Evolutionary conservation across 2,329 filamentous ascomycete species (phyloP).

Genomic region (Bipolaris gigantea): DNA sequence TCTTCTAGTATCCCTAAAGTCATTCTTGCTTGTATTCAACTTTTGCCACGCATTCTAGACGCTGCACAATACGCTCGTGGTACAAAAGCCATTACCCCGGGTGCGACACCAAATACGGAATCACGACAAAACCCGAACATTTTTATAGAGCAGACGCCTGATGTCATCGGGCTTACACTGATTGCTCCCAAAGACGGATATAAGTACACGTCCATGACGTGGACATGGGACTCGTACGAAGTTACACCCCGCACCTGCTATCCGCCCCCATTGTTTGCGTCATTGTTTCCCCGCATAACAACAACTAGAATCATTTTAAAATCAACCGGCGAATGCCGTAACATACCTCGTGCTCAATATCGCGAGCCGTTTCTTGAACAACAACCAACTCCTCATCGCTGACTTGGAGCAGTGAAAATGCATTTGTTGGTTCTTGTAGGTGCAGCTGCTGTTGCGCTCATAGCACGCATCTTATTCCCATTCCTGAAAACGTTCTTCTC

Average conservation of each 20-base stretch:
- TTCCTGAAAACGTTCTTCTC: conserved; percentile 8
- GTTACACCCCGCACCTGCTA: no score
- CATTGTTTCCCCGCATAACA: conserved; percentile 2
- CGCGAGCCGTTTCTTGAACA: no score
- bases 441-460: conserved; percentile 4
- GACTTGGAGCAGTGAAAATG: background rate
- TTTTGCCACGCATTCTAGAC: no score
- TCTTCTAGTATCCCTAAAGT: background rate
- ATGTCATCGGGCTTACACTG: no score
- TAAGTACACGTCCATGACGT: background rate
- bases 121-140: no score
- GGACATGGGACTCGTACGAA: background rate
- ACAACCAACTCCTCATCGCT: background rate
- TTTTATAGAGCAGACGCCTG: no score
- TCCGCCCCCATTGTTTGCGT: background rate
- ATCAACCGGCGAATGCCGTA: no score
- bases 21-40: no score
- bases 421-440: conserved; percentile 2
- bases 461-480: conserved; percentile 9
- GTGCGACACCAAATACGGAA: background rate
- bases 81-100: background rate
- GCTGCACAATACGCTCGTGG: background rate
- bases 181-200: background rate
- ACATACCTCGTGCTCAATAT: no score
- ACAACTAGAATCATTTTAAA: no score